These are phyloP conservation scores for Calcarisporium arbuscula DNA, from an alignment of 2,329 filamentous ascomycete species.

Conservation along the genomic window DNA sequence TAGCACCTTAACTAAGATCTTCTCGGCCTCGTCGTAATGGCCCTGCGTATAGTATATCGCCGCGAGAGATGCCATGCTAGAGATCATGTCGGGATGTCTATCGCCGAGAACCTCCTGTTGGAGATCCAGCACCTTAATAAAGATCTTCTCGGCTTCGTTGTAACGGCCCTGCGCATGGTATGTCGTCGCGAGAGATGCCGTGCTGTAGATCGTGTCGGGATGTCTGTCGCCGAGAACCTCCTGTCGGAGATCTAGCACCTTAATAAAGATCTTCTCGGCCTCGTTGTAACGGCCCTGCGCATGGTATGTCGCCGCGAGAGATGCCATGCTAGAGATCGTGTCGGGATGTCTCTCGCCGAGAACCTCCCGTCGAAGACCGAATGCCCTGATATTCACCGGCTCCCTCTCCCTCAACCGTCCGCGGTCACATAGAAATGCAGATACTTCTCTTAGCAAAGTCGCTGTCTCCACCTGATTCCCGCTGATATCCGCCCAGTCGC, in stretches of 20 bases:
- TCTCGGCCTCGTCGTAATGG: background rate
- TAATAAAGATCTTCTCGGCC: too few species aligned
- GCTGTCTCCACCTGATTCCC: slow-evolving; percentile 8
- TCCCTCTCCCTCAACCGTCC: slow-evolving; percentile 19
- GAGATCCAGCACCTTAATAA: too few species aligned
- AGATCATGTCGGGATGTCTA: background rate
- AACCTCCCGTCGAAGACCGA: slow-evolving; percentile 10
- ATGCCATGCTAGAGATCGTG: too few species aligned
- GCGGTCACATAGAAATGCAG: slow-evolving; percentile 15
- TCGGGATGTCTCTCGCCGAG: slow-evolving; percentile 5
- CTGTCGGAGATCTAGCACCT: too few species aligned
- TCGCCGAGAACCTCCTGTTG: too few species aligned
- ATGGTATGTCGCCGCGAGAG: too few species aligned
- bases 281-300: too few species aligned
- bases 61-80: background rate
- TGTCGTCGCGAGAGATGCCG: too few species aligned
- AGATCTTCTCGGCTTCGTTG: too few species aligned
- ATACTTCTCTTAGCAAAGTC: slow-evolving; percentile 11
- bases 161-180: too few species aligned
- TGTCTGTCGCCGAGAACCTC: too few species aligned
- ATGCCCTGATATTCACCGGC: slow-evolving; percentile 11
- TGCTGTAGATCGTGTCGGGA: too few species aligned
- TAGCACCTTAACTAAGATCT: background rate
- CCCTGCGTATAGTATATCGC: background rate
- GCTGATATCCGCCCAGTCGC: slow-evolving; percentile 17